Conservation (phyloP, 306 rosid genomes). For the Glycyrrhiza uralensis region DNA sequence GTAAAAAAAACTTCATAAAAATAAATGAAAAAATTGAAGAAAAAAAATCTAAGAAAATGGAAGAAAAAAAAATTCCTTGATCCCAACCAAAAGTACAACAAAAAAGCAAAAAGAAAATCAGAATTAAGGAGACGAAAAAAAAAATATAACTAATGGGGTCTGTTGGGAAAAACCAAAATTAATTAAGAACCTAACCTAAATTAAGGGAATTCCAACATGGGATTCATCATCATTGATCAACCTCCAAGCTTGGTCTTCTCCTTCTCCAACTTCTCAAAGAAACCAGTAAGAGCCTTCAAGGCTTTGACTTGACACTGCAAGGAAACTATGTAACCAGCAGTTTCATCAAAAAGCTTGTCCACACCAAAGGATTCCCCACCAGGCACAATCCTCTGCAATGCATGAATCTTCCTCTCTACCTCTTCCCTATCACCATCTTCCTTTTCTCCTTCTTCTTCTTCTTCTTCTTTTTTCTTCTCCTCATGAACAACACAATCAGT, state of each 20-base stretch:
- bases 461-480: constrained; percentile 29
- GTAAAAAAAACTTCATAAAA: neutral
- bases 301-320: constrained; percentile 76
- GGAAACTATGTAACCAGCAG: constrained; percentile 74
- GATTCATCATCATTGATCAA: constrained; percentile 25
- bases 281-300: constrained; percentile 54
- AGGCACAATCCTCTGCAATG: constrained; percentile 88
- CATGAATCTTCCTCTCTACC: constrained; percentile 71
- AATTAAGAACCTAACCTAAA: constrained; percentile 12
- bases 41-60: constrained; percentile 19
- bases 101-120: neutral
- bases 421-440: constrained; percentile 54
- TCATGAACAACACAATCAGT: neutral
- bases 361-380: constrained; percentile 68
- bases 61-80: constrained; percentile 36
- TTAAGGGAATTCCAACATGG: neutral
- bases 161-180: neutral
- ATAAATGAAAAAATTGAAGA: neutral
- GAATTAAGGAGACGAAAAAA: too few relatives aligned
- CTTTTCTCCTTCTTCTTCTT: constrained; percentile 8
- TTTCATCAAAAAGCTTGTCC: constrained; percentile 81
- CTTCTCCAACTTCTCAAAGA: constrained; percentile 63
- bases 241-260: constrained; percentile 69
- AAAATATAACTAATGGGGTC: constrained; percentile 34
- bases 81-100: constrained; percentile 36